phyloP scores from a whole-genome alignment of 768 basidiomycete species.

The Porphyrellus cyaneotinctus region DNA sequence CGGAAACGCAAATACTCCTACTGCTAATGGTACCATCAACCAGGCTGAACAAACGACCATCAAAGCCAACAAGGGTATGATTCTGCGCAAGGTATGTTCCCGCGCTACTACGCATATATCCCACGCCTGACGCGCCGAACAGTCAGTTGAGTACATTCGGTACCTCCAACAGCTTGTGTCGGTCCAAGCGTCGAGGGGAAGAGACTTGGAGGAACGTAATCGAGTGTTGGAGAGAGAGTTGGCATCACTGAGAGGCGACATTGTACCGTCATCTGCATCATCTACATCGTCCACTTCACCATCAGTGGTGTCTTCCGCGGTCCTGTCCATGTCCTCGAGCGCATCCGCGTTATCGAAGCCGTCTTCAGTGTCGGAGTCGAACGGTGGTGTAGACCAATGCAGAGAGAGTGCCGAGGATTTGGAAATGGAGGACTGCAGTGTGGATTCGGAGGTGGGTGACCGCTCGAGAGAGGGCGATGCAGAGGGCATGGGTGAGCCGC shows the following conservation, averaged over 20 bases:
- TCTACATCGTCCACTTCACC: slow-evolving; percentile 20
- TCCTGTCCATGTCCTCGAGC: slow-evolving; percentile 18
- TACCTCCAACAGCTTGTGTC: slow-evolving; percentile 85
- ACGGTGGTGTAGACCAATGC: not conserved
- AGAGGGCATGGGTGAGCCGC: not conserved
- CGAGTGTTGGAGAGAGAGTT: slow-evolving; percentile 35
- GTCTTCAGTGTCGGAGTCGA: not conserved
- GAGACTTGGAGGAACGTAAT: slow-evolving; percentile 74
- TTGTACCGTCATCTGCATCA: not conserved
- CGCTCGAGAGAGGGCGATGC: not conserved
- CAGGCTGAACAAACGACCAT: slow-evolving; percentile 46
- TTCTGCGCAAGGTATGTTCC: slow-evolving; percentile 62
- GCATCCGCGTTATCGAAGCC: slow-evolving; percentile 9
- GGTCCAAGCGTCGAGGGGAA: slow-evolving; percentile 71
- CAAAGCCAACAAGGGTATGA: slow-evolving; percentile 95
- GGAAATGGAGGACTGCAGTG: slow-evolving; percentile 17
- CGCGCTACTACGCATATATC: not conserved
- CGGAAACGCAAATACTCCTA: not conserved
- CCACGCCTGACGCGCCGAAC: not conserved
- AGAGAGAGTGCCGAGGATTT: slow-evolving; percentile 8
- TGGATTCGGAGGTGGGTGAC: slow-evolving; percentile 1
- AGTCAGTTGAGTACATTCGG: slow-evolving; percentile 54
- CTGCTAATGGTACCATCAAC: not conserved
- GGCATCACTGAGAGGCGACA: slow-evolving; percentile 21
- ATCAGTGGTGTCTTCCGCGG: slow-evolving; percentile 13